Percentiles rank a stretch among this genome's conserved stretches.
phyloP scores from a whole-genome alignment of 139 green algal species.

The Coelastrella sp. region DNA sequence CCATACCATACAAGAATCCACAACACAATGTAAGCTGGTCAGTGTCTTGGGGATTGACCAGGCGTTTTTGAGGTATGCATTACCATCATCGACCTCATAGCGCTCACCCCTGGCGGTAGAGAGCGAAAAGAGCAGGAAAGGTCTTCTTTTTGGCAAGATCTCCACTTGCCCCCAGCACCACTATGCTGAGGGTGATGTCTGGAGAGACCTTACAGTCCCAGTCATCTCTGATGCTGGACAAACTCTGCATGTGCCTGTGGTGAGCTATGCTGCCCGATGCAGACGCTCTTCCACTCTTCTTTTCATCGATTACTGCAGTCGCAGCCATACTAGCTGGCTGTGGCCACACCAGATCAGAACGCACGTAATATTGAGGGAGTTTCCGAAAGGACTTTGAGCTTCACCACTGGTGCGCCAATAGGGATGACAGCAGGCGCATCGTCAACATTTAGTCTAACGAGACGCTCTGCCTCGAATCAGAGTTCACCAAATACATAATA shows the following conservation, averaged over 20 bases:
- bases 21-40: not conserved
- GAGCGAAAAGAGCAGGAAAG: conserved; percentile 85
- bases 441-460: too few relatives aligned
- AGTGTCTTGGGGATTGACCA: not conserved
- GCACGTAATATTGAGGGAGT: not conserved
- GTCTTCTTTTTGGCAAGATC: conserved; percentile 95
- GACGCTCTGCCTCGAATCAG: not conserved
- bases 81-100: not conserved
- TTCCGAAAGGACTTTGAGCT: not conserved
- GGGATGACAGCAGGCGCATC: too few relatives aligned
- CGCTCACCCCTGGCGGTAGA: conserved; percentile 73
- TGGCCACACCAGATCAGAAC: not conserved
- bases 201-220: conserved; percentile 27
- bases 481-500: not conserved
- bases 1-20: too few relatives aligned
- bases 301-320: not conserved
- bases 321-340: not conserved
- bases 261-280: not conserved
- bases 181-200: conserved; percentile 56
- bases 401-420: too few relatives aligned
- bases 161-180: conserved; percentile 73
- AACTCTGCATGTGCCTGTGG: not conserved
- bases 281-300: not conserved
- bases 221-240: conserved; percentile 21
- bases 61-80: too few relatives aligned